Percentiles rank a stretch among this genome's conserved stretches.
Evolutionary conservation across 495 filamentous ascomycete species (phyloP).

Genomic region (Lepidopterella palustris): DNA sequence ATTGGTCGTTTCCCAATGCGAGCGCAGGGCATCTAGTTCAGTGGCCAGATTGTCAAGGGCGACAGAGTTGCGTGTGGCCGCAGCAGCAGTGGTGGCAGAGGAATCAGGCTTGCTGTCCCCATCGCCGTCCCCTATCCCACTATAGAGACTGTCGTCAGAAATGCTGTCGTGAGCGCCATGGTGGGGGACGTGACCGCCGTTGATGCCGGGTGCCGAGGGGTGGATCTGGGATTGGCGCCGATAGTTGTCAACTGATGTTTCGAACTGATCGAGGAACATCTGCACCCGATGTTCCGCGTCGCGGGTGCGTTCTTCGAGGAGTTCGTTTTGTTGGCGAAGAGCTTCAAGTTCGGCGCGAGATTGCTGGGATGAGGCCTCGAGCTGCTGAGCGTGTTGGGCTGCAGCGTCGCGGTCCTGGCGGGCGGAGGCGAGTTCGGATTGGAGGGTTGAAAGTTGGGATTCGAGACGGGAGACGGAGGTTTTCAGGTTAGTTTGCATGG

Average conservation of each 20-base stretch:
- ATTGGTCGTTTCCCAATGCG: slow-evolving; percentile 92
- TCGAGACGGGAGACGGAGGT: slow-evolving; percentile 56
- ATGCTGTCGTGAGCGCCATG: slow-evolving; percentile 23
- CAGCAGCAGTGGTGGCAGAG: slow-evolving; percentile 16
- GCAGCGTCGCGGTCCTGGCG: slow-evolving; percentile 61
- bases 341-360: slow-evolving; percentile 67
- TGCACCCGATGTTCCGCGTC: slow-evolving; percentile 92
- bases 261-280: slow-evolving; percentile 88
- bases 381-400: slow-evolving; percentile 51
- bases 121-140: slow-evolving; percentile 19
- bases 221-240: slow-evolving; percentile 66
- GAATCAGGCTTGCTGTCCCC: slow-evolving; percentile 17
- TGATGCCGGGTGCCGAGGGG: slow-evolving; percentile 33
- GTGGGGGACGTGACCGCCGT: slow-evolving; percentile 25
- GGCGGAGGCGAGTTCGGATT: slow-evolving; percentile 56
- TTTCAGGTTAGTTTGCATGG: slow-evolving; percentile 60
- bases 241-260: slow-evolving; percentile 88
- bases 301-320: slow-evolving; percentile 71
- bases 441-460: slow-evolving; percentile 58
- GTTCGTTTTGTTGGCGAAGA: slow-evolving; percentile 70
- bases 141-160: slow-evolving; percentile 26
- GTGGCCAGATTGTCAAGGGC: slow-evolving; percentile 86
- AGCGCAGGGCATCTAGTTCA: slow-evolving; percentile 81
- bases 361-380: slow-evolving; percentile 4
- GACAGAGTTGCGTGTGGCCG: slow-evolving; percentile 65